These are phyloP conservation scores for Pachysolen tannophilus DNA, from an alignment of 805 yeast genomes.

Conservation along the genomic window DNA sequence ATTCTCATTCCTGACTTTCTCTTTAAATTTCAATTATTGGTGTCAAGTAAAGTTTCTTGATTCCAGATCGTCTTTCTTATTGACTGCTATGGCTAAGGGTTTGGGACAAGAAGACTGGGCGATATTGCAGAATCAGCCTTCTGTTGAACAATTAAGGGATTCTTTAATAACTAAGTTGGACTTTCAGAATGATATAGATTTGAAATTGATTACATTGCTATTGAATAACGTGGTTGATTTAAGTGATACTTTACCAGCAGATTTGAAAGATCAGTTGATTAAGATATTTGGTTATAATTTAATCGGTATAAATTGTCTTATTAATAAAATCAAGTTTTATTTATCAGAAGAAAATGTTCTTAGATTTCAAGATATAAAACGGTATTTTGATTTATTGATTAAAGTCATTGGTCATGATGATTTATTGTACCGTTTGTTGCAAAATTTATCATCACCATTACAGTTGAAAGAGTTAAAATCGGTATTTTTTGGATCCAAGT, in stretches of 20 bases:
- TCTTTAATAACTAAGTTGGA: too few species aligned
- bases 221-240: neutral
- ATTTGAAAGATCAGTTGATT: neutral
- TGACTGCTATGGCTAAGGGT: too few species aligned
- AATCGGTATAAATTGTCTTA: neutral
- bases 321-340: neutral
- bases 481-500: slow-evolving; percentile 8
- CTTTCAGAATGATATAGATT: too few species aligned
- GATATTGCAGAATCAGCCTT: too few species aligned
- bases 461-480: slow-evolving; percentile 4
- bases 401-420: neutral
- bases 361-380: too few species aligned
- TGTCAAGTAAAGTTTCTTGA: too few species aligned
- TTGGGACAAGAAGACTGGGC: too few species aligned
- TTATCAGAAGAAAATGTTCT: too few species aligned
- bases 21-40: too few species aligned
- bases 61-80: too few species aligned
- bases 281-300: neutral
- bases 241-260: neutral
- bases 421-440: neutral
- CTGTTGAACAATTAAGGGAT: too few species aligned
- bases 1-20: too few species aligned
- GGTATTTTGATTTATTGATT: neutral
- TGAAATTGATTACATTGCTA: neutral
- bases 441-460: neutral